A percentile compares a stretch with the other conserved stretches of the same genome.
Evolutionary conservation across 1,284 basidiomycete genomes (phyloP).

Genomic region (Trichosporon sp.): DNA sequence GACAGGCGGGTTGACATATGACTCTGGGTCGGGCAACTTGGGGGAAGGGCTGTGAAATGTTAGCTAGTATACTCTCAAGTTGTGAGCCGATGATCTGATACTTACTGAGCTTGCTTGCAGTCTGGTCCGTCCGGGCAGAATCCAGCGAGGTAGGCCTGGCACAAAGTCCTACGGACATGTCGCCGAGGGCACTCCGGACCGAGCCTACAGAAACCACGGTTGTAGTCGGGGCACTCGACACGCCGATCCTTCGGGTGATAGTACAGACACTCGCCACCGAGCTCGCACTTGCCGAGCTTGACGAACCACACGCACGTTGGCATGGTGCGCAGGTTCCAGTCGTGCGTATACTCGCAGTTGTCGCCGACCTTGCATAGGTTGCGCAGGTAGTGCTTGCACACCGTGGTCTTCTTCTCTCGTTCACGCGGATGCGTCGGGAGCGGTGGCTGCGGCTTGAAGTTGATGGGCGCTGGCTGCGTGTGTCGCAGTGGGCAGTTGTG

Average conservation of each 20-base stretch:
- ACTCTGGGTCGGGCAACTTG: conserved; percentile 58
- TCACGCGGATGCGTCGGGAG: conserved; percentile 69
- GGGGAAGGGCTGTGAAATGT: conserved; percentile 28
- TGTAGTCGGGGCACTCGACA: conserved; percentile 92
- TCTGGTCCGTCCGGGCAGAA: conserved; percentile 92
- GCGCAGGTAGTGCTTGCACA: conserved; percentile 99
- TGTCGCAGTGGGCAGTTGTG: conserved; percentile 84
- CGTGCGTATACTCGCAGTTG: conserved; percentile 97
- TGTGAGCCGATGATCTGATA: no score
- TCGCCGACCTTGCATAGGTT: conserved; percentile 98
- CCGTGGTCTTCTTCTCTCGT: conserved; percentile 77
- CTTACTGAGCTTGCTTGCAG: conserved; percentile 86
- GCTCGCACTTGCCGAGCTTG: conserved; percentile 95
- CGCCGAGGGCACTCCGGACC: conserved; percentile 86
- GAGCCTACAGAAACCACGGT: conserved; percentile 88
- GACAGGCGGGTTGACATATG: conserved; percentile 71
- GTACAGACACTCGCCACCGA: conserved; percentile 97
- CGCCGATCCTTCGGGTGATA: conserved; percentile 83
- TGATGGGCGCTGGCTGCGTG: conserved; percentile 72
- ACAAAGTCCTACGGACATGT: conserved; percentile 84
- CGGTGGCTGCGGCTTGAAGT: conserved; percentile 80
- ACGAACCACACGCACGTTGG: conserved; percentile 99
- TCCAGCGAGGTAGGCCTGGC: conserved; percentile 85
- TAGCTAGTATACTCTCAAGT: no score
- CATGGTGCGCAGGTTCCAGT: conserved; percentile 96